phyloP scores from a whole-genome alignment of 345 rosid species.

The Rhizophora apiculata region DNA sequence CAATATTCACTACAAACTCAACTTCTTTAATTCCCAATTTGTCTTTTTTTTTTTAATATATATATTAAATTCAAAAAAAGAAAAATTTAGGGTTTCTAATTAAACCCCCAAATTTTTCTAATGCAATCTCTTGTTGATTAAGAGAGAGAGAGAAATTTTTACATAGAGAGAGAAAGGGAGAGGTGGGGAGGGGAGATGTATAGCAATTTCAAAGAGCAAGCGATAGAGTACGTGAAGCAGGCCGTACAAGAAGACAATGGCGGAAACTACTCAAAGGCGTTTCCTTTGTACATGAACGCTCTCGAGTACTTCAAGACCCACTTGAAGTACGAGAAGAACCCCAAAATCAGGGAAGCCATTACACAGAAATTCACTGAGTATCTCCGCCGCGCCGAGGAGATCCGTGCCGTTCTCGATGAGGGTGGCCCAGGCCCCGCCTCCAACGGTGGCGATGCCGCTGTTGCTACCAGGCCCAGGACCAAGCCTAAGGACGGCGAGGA shows the following conservation, averaged over 20 bases:
- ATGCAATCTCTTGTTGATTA: slow-evolving; percentile 21
- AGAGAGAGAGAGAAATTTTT: neutral
- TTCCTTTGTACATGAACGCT: slow-evolving; percentile 88
- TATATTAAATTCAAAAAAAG: too few species aligned
- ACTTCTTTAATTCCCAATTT: neutral
- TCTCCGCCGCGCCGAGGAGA: slow-evolving; percentile 96
- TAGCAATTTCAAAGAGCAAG: slow-evolving; percentile 95
- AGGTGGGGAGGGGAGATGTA: slow-evolving; percentile 45
- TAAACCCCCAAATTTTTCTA: neutral
- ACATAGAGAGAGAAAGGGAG: neutral
- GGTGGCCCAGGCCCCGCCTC: slow-evolving; percentile 74
- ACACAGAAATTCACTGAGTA: slow-evolving; percentile 82
- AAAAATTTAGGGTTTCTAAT: neutral
- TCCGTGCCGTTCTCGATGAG: slow-evolving; percentile 79
- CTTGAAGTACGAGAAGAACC: slow-evolving; percentile 93
- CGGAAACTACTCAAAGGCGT: slow-evolving; percentile 83
- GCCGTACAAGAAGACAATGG: slow-evolving; percentile 89
- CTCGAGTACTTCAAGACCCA: slow-evolving; percentile 94
- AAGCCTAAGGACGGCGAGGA: slow-evolving; percentile 83
- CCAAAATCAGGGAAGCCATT: slow-evolving; percentile 77
- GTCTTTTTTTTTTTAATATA: too few species aligned
- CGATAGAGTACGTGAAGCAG: slow-evolving; percentile 89
- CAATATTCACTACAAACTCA: too few species aligned
- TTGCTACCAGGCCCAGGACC: slow-evolving; percentile 64
- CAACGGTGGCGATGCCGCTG: slow-evolving; percentile 76